A percentile compares a stretch with the other conserved stretches of the same genome.
Evolutionary conservation across 2,329 filamentous ascomycete genomes (phyloP).

Genomic region (Diaporthe citrichinensis): DNA sequence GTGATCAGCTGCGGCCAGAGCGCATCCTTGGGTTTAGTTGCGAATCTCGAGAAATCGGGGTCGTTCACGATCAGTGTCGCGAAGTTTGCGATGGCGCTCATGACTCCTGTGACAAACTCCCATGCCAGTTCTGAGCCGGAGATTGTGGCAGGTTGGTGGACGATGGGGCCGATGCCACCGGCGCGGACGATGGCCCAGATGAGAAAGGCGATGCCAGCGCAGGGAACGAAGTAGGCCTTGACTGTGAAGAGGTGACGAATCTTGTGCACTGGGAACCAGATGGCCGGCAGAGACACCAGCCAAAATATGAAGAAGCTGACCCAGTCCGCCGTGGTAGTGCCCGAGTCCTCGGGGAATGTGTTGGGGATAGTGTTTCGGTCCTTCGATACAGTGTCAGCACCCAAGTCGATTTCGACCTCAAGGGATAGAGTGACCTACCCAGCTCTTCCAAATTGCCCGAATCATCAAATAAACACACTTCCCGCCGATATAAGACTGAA

Average conservation of each 20-base stretch:
- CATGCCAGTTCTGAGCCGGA: constrained; percentile 81
- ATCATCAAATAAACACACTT: constrained; percentile 93
- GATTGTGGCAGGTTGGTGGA: constrained; percentile 75
- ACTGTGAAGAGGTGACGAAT: constrained; percentile 92
- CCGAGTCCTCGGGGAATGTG: constrained; percentile 73
- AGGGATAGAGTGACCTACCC: constrained; percentile 57
- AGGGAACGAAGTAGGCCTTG: constrained; percentile 87
- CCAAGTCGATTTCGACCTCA: background rate
- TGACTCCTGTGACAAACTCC: constrained; percentile 87
- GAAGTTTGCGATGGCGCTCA: constrained; percentile 92
- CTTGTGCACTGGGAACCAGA: constrained; percentile 92
- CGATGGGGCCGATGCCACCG: constrained; percentile 85
- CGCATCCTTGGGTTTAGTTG: constrained; percentile 80
- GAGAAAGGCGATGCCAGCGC: constrained; percentile 87
- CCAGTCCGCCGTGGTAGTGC: constrained; percentile 82
- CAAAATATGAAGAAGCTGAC: constrained; percentile 91
- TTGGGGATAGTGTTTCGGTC: constrained; percentile 74
- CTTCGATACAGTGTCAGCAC: constrained; percentile 45
- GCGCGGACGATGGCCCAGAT: constrained; percentile 89
- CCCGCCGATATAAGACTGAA: constrained; percentile 88
- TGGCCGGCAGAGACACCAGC: constrained; percentile 82
- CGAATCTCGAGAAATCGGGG: constrained; percentile 89
- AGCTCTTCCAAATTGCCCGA: constrained; percentile 82
- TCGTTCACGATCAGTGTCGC: constrained; percentile 87
- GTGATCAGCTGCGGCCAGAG: constrained; percentile 85